Conservation (phyloP, 345 rosid genomes). For the Populus ilicifolia region DNA sequence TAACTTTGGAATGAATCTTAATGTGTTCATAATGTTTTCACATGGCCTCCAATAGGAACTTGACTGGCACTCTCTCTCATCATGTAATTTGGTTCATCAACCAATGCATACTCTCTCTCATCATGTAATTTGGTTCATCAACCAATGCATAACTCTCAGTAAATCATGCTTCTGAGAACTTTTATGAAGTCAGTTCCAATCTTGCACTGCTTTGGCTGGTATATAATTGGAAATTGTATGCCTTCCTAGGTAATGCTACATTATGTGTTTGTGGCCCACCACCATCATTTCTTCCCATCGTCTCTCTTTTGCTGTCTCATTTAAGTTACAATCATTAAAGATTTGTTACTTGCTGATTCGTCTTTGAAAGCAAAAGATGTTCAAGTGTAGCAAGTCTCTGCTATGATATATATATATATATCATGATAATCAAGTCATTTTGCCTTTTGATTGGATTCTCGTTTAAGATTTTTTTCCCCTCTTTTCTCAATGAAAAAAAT, state of each 20-base stretch:
- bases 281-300: background rate
- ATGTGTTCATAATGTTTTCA: background rate
- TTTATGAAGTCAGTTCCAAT: background rate
- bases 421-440: background rate
- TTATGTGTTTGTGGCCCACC: too few species aligned
- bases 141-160: background rate
- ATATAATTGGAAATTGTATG: background rate
- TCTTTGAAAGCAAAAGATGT: background rate
- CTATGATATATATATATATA: background rate
- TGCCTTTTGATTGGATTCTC: background rate
- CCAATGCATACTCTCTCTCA: background rate
- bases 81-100: background rate
- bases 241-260: too few species aligned
- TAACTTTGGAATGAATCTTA: background rate
- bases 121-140: background rate
- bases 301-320: background rate
- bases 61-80: background rate
- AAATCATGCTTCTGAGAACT: background rate
- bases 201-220: background rate
- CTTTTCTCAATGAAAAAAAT: background rate
- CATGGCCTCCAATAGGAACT: background rate
- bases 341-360: background rate
- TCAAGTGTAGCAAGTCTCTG: background rate
- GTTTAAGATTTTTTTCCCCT: background rate
- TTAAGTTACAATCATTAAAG: background rate